phyloP scores from a whole-genome alignment of 768 basidiomycete species.

The Leccinum subgranulosum region DNA sequence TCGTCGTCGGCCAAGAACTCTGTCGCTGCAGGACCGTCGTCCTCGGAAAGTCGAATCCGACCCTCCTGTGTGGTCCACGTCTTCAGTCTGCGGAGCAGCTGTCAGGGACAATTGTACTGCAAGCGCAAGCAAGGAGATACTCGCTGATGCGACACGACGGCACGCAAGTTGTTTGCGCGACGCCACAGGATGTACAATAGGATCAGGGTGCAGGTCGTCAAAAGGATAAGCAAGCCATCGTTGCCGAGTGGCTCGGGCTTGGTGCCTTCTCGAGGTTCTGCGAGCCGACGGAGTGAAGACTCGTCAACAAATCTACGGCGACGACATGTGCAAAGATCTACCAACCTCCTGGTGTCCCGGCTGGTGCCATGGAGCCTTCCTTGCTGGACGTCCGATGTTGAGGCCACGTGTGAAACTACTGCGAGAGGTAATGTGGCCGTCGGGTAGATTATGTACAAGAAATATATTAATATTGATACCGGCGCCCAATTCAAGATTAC shows the following conservation, averaged over 20 bases:
- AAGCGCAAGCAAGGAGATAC: constrained; percentile 20
- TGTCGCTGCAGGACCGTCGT: constrained; percentile 68
- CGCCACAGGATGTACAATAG: constrained; percentile 62
- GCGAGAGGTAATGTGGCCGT: neutral
- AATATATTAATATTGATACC: too few relatives aligned
- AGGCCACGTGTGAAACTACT: neutral
- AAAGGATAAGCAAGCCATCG: constrained; percentile 49
- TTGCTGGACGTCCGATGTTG: neutral
- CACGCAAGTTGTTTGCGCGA: constrained; percentile 50
- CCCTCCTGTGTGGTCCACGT: constrained; percentile 54
- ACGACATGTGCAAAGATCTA: neutral
- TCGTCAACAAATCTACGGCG: neutral
- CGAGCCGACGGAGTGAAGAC: neutral
- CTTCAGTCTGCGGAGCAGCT: constrained; percentile 44
- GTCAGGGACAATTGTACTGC: neutral
- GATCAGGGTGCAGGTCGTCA: constrained; percentile 57
- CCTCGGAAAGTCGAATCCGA: constrained; percentile 62
- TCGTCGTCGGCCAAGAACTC: constrained; percentile 63
- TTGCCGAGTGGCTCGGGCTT: constrained; percentile 67
- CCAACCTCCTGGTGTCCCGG: constrained; percentile 23
- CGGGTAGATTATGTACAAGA: too few relatives aligned
- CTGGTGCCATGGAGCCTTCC: constrained; percentile 20
- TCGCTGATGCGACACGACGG: constrained; percentile 62
- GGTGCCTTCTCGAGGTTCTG: constrained; percentile 57
- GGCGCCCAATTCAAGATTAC: constrained; percentile 9